phyloP scores from a whole-genome alignment of 495 filamentous ascomycete species.

The Penicillium daleae region DNA sequence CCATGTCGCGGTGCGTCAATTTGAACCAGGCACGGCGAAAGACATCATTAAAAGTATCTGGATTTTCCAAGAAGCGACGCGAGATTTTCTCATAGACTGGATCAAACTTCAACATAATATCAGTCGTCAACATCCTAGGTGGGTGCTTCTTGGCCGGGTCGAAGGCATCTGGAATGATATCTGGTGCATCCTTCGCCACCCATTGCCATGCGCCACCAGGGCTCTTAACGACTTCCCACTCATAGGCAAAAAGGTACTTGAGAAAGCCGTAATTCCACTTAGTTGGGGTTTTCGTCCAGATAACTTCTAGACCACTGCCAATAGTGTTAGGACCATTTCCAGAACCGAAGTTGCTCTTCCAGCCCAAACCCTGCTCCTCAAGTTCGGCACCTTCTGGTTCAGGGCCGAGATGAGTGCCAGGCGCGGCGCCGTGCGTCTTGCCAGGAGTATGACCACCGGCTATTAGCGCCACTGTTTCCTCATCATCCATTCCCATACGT shows the following conservation, averaged over 20 bases:
- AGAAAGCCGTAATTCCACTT: conserved; percentile 70
- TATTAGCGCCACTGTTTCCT: conserved; percentile 75
- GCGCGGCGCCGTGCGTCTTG: conserved; percentile 74
- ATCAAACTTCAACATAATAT: conserved; percentile 69
- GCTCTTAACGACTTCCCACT: conserved; percentile 74
- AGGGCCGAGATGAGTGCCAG: conserved; percentile 56
- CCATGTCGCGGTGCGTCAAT: conserved; percentile 74
- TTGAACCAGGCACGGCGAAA: conserved; percentile 79
- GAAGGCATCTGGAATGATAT: conserved; percentile 68
- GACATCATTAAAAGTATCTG: conserved; percentile 64
- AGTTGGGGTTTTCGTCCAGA: conserved; percentile 70
- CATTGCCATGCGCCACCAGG: conserved; percentile 75
- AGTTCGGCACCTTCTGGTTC: conserved; percentile 65
- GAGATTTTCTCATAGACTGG: conserved; percentile 73
- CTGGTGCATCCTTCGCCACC: conserved; percentile 67
- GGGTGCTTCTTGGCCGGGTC: conserved; percentile 66
- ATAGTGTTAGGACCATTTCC: no score
- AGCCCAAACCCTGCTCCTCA: conserved; percentile 69
- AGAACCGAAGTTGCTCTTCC: conserved; percentile 70
- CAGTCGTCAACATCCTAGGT: conserved; percentile 70
- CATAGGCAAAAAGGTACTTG: conserved; percentile 73
- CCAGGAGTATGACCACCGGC: conserved; percentile 76
- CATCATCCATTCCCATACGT: conserved; percentile 79
- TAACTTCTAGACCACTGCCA: no score
- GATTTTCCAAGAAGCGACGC: conserved; percentile 65